Evolutionary conservation across 2,329 filamentous ascomycete genomes (phyloP).

Genomic region (Gaeumannomyces sp.): DNA sequence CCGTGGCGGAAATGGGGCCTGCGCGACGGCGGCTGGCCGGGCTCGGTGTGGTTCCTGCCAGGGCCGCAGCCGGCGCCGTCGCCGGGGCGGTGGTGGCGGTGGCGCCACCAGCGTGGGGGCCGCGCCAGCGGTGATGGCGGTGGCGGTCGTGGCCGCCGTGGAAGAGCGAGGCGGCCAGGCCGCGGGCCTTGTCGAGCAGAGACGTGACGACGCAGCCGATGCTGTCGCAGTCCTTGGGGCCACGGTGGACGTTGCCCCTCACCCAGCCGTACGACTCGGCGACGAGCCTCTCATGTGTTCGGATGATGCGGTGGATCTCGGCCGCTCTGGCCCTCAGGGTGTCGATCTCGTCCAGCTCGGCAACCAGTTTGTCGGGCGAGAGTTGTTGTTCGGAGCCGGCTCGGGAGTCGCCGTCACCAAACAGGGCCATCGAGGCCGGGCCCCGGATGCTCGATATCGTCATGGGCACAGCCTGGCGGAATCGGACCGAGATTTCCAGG

Average conservation of each 20-base stretch:
- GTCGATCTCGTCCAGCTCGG: conserved; percentile 38
- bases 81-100: neutral
- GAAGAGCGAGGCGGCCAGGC: conserved; percentile 24
- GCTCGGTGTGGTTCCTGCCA: conserved; percentile 19
- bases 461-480: conserved; percentile 38
- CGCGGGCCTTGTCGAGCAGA: conserved; percentile 32
- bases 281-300: conserved; percentile 34
- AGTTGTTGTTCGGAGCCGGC: conserved; percentile 6
- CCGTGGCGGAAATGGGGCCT: conserved; percentile 14
- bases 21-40: conserved; percentile 15
- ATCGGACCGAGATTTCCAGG: conserved; percentile 35
- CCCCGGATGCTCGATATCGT: conserved; percentile 37
- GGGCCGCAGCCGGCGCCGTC: no score
- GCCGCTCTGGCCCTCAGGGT: conserved; percentile 34
- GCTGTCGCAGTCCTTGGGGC: conserved; percentile 31
- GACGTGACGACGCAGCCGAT: conserved; percentile 36
- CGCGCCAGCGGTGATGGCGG: conserved; percentile 15
- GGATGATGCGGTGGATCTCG: conserved; percentile 36
- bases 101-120: conserved; percentile 7
- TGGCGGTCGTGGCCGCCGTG: conserved; percentile 18
- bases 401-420: conserved; percentile 16
- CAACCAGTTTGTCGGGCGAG: conserved; percentile 26
- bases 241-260: conserved; percentile 8
- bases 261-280: conserved; percentile 27
- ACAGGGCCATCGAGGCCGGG: conserved; percentile 27